Base-by-base conservation (phyloP, 495 filamentous ascomycete genomes). In the Parathielavia appendiculata region DNA sequence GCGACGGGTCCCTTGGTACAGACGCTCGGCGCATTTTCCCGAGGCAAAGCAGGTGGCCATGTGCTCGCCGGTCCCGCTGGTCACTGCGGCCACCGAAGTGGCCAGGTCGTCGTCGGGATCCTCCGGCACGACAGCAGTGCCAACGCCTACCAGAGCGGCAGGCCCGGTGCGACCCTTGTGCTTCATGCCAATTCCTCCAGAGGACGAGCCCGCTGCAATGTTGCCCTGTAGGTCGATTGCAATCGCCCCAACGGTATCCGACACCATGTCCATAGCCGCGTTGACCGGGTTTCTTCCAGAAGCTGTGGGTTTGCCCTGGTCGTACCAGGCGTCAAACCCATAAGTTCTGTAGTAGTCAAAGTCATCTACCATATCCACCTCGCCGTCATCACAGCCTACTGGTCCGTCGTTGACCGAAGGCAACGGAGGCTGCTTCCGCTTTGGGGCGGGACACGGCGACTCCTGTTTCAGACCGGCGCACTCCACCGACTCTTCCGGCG, bases 171-270 rank as follows among this genome's bases (percentile, higher is more conserved):
- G 85, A 23, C 93, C 93, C 47, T 83, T 80, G 72, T 93, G 91
- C 65, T 98, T 98, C 91, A 98, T 96, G 16, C 95, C 95, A 61
- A 97, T 97, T 8, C 93, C 93, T n/a, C 93, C 93, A 47, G 93
- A 98, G 8, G 93, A 97, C 4, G 95, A 95, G n/a, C 89, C 93
- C 10, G 92, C 93, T 6, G 93, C 95, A 67, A 98, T 96, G 48
- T 87, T 86, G 19, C 93, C 93, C 40, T 77, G 83, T 22, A 76
- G 75, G 64, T 98, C 93, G 58, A 98, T 82, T 43, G 91, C 95
- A 63, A 98, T 93, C 19, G 90, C 95, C 10, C 93, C 93, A 38
- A 98, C 89, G 4, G 93, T 98, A 73, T 98, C 93, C 5, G 86
- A 95, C 57, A 98, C 85, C 10, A 70, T 54, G 66, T 84, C 81